These are phyloP conservation scores for Brachypodium distachyon DNA, from an alignment of 202 grass and related monocot genomes.

Conservation along the genomic window DNA sequence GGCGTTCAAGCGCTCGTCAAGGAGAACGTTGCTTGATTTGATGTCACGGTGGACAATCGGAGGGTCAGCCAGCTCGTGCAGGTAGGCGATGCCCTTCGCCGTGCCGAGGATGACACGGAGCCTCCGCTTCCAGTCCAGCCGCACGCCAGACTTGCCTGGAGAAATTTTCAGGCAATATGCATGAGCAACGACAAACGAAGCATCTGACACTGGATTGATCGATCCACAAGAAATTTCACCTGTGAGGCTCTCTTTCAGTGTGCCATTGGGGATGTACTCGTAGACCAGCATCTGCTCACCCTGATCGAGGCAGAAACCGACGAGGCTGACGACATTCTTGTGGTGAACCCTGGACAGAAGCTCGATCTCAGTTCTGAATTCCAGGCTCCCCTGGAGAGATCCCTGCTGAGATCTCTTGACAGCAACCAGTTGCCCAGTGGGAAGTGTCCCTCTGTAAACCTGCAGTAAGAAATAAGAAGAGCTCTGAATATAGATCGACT, in stretches of 20 bases:
- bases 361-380: conserved; percentile 74
- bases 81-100: conserved; percentile 62
- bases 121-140: conserved; percentile 55
- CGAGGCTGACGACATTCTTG: conserved; percentile 63
- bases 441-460: conserved; percentile 58
- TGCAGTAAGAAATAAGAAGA: neutral
- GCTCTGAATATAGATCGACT: neutral
- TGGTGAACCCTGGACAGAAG: conserved; percentile 76
- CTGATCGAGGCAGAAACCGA: conserved; percentile 73
- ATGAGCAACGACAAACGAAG: neutral
- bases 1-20: conserved; percentile 63
- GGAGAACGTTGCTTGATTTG: conserved; percentile 80
- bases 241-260: conserved; percentile 66
- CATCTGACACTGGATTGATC: neutral
- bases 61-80: conserved; percentile 76
- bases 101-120: conserved; percentile 52
- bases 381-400: conserved; percentile 48
- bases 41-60: conserved; percentile 80
- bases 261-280: conserved; percentile 69
- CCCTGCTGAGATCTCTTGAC: conserved; percentile 64
- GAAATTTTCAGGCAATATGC: neutral
- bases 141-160: conserved; percentile 57
- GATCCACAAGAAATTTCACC: no score
- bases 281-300: conserved; percentile 74
- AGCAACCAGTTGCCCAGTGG: conserved; percentile 55